A percentile compares a stretch with the other conserved stretches of the same genome.
phyloP scores from a whole-genome alignment of 2,329 filamentous ascomycete species.

The Fusarium marasasianum region DNA sequence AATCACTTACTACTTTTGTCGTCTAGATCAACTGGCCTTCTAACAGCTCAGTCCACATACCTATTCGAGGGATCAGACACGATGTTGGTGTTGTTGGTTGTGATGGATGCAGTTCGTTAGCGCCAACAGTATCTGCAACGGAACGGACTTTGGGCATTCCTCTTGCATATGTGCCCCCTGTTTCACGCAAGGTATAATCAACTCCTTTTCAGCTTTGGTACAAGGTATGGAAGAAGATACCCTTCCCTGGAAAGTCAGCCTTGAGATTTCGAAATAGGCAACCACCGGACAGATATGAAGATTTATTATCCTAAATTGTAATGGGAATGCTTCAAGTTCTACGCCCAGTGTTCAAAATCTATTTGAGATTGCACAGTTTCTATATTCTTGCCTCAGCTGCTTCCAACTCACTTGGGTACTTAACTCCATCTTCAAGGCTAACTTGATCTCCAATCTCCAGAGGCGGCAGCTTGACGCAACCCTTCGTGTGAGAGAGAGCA shows the following conservation, averaged over 20 bases:
- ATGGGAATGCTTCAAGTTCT: neutral
- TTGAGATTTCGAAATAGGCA: neutral
- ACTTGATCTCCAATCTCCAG: constrained; percentile 18
- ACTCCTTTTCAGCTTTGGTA: neutral
- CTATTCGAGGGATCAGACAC: neutral
- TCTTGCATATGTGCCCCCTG: neutral
- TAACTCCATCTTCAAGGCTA: neutral
- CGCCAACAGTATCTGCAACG: constrained; percentile 30
- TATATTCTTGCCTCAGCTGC: constrained; percentile 33
- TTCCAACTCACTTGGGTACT: constrained; percentile 38
- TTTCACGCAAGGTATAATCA: neutral
- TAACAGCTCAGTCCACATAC: neutral
- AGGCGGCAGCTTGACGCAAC: constrained; percentile 39
- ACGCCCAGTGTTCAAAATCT: neutral
- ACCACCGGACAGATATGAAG: neutral
- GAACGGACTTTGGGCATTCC: neutral
- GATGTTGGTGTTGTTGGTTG: constrained; percentile 14
- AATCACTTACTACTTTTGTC: neutral
- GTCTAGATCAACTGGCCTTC: neutral
- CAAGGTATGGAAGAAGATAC: neutral
- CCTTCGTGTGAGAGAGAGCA: constrained; percentile 41
- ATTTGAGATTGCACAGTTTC: neutral
- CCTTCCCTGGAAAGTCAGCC: neutral
- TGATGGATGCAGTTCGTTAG: constrained; percentile 1
- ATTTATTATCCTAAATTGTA: neutral